Percentiles rank a stretch among this genome's conserved stretches.
These are phyloP conservation scores for Schwanniomyces vanrijiae DNA, from an alignment of 805 yeast species.

Conservation along the genomic window DNA sequence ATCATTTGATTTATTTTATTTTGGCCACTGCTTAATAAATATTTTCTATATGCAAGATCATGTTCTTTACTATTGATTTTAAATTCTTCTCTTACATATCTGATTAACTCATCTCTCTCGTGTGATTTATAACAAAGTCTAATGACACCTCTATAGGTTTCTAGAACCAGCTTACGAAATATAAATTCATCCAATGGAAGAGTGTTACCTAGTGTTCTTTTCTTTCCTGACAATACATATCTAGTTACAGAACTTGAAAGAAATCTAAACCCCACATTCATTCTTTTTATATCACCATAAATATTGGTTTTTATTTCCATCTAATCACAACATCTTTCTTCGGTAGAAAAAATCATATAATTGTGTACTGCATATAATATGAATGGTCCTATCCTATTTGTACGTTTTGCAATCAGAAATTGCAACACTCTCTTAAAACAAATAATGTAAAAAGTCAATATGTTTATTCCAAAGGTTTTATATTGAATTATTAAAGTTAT, in stretches of 20 bases:
- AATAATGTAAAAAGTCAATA: no score
- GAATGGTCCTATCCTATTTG: no score
- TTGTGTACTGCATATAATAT: no score
- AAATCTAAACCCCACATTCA: not conserved
- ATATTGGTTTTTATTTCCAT: no score
- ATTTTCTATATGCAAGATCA: slow-evolving; percentile 36
- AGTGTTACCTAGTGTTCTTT: slow-evolving; percentile 9
- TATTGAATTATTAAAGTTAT: no score
- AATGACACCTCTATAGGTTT: slow-evolving; percentile 32
- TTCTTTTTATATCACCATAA: not conserved
- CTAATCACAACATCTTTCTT: no score
- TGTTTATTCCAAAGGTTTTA: no score
- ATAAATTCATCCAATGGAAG: slow-evolving; percentile 40
- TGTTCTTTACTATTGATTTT: slow-evolving; percentile 21
- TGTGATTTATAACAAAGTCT: slow-evolving; percentile 36
- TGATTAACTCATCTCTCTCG: slow-evolving; percentile 33
- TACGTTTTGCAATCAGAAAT: no score
- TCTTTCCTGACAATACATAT: not conserved
- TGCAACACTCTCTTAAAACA: no score
- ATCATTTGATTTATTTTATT: slow-evolving; percentile 25
- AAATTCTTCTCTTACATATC: slow-evolving; percentile 35
- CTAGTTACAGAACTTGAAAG: not conserved
- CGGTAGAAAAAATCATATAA: no score
- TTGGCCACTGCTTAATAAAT: slow-evolving; percentile 36
- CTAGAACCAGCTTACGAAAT: slow-evolving; percentile 34